Evolutionary conservation across 2,329 filamentous ascomycete species (phyloP).

Genomic region (Fusarium sacchari): DNA sequence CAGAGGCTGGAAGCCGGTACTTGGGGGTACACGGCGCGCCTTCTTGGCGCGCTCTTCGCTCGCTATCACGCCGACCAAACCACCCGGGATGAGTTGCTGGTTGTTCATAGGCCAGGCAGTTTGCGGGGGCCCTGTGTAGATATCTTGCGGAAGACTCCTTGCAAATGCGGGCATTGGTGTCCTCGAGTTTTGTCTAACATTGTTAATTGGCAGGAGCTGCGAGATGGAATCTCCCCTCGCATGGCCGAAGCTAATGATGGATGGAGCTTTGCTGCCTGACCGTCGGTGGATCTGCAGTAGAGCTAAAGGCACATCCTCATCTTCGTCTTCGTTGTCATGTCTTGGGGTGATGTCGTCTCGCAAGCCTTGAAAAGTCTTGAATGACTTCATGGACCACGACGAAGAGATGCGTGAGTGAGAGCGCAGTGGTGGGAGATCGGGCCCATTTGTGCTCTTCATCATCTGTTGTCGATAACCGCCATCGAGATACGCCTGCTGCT

Average conservation of each 20-base stretch:
- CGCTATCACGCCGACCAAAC: slow-evolving; percentile 27
- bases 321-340: not conserved
- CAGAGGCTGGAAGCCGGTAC: slow-evolving; percentile 24
- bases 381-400: slow-evolving; percentile 9
- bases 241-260: not conserved
- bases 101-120: slow-evolving; percentile 5
- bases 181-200: not conserved
- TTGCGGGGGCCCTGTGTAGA: not conserved
- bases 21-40: slow-evolving; percentile 11
- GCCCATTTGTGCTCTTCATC: slow-evolving; percentile 28
- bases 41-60: slow-evolving; percentile 26
- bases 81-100: slow-evolving; percentile 14
- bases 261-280: not conserved
- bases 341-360: not conserved
- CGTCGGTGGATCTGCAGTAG: not conserved
- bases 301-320: slow-evolving; percentile 17
- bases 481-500: slow-evolving; percentile 18
- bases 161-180: slow-evolving; percentile 7
- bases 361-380: not conserved
- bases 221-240: not conserved
- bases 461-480: slow-evolving; percentile 16
- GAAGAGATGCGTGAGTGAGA: slow-evolving; percentile 6
- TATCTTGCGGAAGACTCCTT: not conserved
- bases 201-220: not conserved
- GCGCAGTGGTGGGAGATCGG: not conserved